phyloP scores from a whole-genome alignment of 495 filamentous ascomycete species.

The Choiromyces venosus region DNA sequence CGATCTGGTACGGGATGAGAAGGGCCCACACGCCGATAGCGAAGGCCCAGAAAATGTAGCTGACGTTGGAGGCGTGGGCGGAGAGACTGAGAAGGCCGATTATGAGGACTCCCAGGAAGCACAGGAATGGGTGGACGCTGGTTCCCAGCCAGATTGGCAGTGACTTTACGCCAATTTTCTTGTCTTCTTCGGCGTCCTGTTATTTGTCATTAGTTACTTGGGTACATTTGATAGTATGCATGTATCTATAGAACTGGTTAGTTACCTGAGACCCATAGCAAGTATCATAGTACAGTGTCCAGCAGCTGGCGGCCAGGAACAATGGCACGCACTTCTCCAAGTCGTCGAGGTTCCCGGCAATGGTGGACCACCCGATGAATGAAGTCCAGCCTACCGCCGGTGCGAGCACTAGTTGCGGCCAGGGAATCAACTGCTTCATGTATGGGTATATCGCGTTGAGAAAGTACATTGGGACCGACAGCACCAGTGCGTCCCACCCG shows the following conservation, averaged over 20 bases:
- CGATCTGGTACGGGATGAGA: neutral
- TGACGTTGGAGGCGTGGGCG: neutral
- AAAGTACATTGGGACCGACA: conserved; percentile 3
- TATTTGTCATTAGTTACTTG: neutral
- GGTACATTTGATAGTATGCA: neutral
- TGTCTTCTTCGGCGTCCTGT: conserved; percentile 6
- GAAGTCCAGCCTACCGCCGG: conserved; percentile 18
- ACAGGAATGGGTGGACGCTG: neutral
- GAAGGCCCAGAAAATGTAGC: conserved; percentile 3
- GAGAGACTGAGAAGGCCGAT: neutral
- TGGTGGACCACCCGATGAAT: conserved; percentile 8
- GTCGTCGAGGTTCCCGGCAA: conserved; percentile 5
- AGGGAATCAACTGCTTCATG: neutral
- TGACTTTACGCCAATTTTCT: conserved; percentile 6
- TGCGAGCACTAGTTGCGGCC: conserved; percentile 14
- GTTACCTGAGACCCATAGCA: conserved; percentile 7
- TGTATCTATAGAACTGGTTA: neutral
- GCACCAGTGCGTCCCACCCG: neutral
- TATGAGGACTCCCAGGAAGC: neutral
- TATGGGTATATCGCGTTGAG: conserved; percentile 1
- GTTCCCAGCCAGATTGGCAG: conserved; percentile 1
- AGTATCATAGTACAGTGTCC: conserved; percentile 7
- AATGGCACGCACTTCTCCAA: neutral
- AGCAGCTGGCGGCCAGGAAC: neutral
- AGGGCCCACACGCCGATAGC: conserved; percentile 3